Base-by-base conservation (phyloP, 148 eudicot species). In the Limonium bicolor region DNA sequence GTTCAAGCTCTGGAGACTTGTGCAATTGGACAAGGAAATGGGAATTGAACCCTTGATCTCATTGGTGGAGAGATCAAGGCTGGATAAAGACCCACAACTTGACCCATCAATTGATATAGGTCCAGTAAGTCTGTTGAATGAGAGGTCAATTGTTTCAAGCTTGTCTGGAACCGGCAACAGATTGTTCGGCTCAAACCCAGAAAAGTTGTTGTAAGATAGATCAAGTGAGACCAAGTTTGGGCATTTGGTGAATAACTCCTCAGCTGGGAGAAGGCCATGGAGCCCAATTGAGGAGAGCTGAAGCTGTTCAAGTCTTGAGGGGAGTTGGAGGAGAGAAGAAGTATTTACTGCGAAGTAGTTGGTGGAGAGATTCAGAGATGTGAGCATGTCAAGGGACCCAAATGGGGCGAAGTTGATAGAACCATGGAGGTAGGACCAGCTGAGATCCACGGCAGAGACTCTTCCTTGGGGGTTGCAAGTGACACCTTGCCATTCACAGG, bases 401-500 rank as follows among this genome's bases (percentile, higher is more conserved):
- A 90, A 69, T 4, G 81, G 60, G 6, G 73, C 69, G 26, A 80
- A 70, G 20, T 65, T 55, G 50, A 84, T 22, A 4, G 46, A 35
- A 14, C 82, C 97, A 4, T 21, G 47, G 15, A 90, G 80, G 25
- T 64, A 53, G 11, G 72, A 59, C 64, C 81, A 68, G 52, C 70
- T 69, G 12, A 90, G 87, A 61, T 90, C 95, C 5, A 90, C 56
- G 24, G 66, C 53, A 6, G 87, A 28, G 3, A 75, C 95, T 2
- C 95, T 68, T 1, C 74, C 74, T 0, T 54, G 60, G 21, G 55
- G n/a, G 1, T 60, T 71, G 61, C 97, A 90, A 21, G 64, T 64
- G 2, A 90, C 64, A 3, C 87, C 86, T 40, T 62, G 48, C 95
- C 95, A 90, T 6, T 60, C 61, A 67, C 97, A 90, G 8, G 74